These are phyloP conservation scores for Aspergillus sojae DNA, from an alignment of 2,329 filamentous ascomycete species.

Conservation along the genomic window DNA sequence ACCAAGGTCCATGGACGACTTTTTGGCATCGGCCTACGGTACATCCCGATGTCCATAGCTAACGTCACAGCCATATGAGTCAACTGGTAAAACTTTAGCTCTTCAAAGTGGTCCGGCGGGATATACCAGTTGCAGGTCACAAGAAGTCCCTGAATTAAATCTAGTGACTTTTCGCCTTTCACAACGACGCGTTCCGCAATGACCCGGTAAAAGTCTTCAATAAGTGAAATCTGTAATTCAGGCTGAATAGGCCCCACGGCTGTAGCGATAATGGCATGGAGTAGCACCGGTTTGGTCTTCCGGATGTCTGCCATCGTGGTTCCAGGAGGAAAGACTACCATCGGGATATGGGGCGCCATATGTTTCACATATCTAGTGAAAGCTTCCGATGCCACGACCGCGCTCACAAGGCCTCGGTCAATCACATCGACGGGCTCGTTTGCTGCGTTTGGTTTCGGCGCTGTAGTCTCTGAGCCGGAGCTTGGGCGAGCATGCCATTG, in stretches of 20 bases:
- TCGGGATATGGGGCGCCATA: slow-evolving; percentile 59
- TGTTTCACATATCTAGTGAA: slow-evolving; percentile 59
- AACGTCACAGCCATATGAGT: slow-evolving; percentile 80
- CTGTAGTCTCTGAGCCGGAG: slow-evolving; percentile 12
- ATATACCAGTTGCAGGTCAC: slow-evolving; percentile 82
- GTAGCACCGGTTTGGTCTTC: slow-evolving; percentile 61
- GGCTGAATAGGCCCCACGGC: slow-evolving; percentile 56
- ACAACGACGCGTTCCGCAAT: slow-evolving; percentile 76
- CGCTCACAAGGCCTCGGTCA: slow-evolving; percentile 54
- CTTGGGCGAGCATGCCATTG: slow-evolving; percentile 23
- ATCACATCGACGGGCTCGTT: slow-evolving; percentile 50
- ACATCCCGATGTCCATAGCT: slow-evolving; percentile 81
- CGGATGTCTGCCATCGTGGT: slow-evolving; percentile 59
- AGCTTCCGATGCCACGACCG: slow-evolving; percentile 56
- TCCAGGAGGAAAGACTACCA: slow-evolving; percentile 59
- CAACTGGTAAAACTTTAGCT: slow-evolving; percentile 87
- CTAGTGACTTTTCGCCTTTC: slow-evolving; percentile 77
- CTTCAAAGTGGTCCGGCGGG: slow-evolving; percentile 79
- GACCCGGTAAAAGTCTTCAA: slow-evolving; percentile 70
- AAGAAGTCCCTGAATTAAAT: slow-evolving; percentile 78
- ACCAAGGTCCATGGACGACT: slow-evolving; percentile 36
- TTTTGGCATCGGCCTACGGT: slow-evolving; percentile 53
- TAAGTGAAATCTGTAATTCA: slow-evolving; percentile 63
- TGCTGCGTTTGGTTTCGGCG: slow-evolving; percentile 19
- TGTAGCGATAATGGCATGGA: slow-evolving; percentile 59